These are phyloP conservation scores for Ceratobasidium theobromae DNA, from an alignment of 1,284 basidiomycete species.

Conservation along the genomic window DNA sequence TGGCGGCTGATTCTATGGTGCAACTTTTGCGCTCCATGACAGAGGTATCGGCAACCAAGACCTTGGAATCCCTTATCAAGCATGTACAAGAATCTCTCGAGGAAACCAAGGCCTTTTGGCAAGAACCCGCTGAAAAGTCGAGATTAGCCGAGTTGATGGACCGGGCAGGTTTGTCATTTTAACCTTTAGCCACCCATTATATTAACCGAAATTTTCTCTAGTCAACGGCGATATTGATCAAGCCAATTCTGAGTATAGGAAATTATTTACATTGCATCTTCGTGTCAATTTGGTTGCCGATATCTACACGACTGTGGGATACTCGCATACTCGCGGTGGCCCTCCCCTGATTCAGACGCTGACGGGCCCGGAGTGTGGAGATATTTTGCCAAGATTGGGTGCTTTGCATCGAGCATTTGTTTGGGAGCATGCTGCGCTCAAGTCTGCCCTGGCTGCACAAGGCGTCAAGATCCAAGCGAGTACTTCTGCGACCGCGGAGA, in stretches of 20 bases:
- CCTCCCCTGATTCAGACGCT: conserved; percentile 76
- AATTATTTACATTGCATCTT: conserved; percentile 75
- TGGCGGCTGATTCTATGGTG: conserved; percentile 81
- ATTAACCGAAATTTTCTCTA: conserved; percentile 35
- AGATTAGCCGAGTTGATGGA: conserved; percentile 65
- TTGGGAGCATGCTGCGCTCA: conserved; percentile 85
- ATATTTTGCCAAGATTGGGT: conserved; percentile 76
- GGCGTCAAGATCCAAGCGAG: conserved; percentile 17
- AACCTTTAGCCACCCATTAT: background rate
- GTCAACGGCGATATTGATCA: conserved; percentile 51
- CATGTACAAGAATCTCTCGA: conserved; percentile 72
- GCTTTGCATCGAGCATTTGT: conserved; percentile 78
- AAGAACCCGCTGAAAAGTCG: conserved; percentile 53
- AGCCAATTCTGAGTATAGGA: conserved; percentile 72
- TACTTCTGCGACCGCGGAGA: conserved; percentile 13
- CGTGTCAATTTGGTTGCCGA: conserved; percentile 85
- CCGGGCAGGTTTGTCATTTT: conserved; percentile 32
- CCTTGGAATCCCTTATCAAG: conserved; percentile 69
- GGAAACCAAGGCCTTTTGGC: conserved; percentile 75
- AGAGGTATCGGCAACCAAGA: conserved; percentile 79
- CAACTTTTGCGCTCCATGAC: conserved; percentile 87
- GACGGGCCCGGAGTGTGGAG: conserved; percentile 61
- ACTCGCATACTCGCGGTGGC: conserved; percentile 77
- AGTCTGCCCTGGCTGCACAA: conserved; percentile 52
- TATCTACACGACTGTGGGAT: conserved; percentile 83